Base-by-base conservation (phyloP, 2,329 filamentous ascomycete genomes). In the Diaporthe destruens region DNA sequence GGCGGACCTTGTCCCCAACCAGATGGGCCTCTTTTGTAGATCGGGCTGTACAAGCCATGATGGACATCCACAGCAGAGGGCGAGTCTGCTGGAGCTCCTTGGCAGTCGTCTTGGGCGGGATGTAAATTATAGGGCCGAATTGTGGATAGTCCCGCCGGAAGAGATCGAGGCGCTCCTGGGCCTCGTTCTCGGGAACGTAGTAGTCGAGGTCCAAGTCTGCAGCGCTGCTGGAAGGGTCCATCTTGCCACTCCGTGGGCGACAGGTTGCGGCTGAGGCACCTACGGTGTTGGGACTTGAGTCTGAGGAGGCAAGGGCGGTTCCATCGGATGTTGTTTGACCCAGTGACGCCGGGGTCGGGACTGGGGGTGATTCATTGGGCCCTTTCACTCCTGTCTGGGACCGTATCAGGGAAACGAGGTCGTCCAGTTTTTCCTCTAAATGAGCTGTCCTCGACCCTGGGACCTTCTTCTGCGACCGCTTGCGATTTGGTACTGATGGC, bases 1-100 rank as follows among this genome's bases (percentile, higher is more conserved):
- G 80, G 54, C 85, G 84, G 7, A 86, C 79, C 23, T 80, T 81
- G 2, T 83, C 82, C 47, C 81, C 80, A 47, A 87, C 76, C 1
- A 79, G 77, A 0, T 79, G 65, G 71, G 88, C 85, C 67, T 83
- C 81, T 3, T 80, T 76, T 0, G 80, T 78, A 1, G 83, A 84
- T 75, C 82, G 85, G 55, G 82, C 83, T 1, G 85, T 84, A 12
- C 87, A 77, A 51, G 85, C 81, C 76, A 85, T 82, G 59, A 90
- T 86, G 47, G 82, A 84, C 11, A 87, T 76, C 84, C 86, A 88
- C 6, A 89, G 76, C 65, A 87, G 85, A 0, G 88, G 87, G 6
- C 81, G 79, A 12, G 84, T 79, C 6, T 75, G 76, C 1, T 78
- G 81, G 2, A 89, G 78, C 20, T 81, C 75, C 25, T 78, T 77